Evolutionary conservation across 805 yeast genomes (phyloP), one percentile per base, ranked within the genome.

Genomic region (Starmera dryadoides): DNA sequence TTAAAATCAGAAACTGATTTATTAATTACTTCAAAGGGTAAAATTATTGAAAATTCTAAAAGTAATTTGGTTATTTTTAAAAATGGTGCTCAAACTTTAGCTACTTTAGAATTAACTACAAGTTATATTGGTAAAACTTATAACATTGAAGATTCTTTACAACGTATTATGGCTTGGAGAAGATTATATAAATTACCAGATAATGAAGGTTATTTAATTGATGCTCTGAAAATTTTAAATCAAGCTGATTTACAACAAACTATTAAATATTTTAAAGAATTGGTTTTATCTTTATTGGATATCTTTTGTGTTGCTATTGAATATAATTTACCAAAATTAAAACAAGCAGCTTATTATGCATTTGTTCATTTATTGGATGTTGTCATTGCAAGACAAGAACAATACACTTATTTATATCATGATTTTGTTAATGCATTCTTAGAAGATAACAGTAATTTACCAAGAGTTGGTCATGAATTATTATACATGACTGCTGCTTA

Each of bases 41-140:
- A 62, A 43, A 63, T 77, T 37, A 64, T 70, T 33, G 79, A 74
- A 46, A 73, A 67, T 49, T 60, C 64, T 46, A 70, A 68, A 43
- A 63, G 66, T 38, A 59, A 75, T 40, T 75, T 77, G 42, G 59
- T 75, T 39, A 59, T 62, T 6, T 65, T 75, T 21, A 50, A 56
- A 32, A 59, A 56, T 41, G 61, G 62, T 17, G 44, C 61, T 18
- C 66, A 69, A 16, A 55, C 68, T 32, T 69, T 73, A n/a, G 66
- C 62, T 30, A 63, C 69, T 20, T 50, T 68, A 22, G 83, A 81
- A 46, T 49, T 84, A 16, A 66, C 73, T 15, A 64, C 84, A 0
- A 78, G 73, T 37, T 86, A 83, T 55, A 76, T 79, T 40, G 95
- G 96, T 20, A 80, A 73, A 47, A 56, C 64, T 14, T 82, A 65